These are phyloP conservation scores for Chiua virens DNA, from an alignment of 768 basidiomycete genomes.

Conservation along the genomic window DNA sequence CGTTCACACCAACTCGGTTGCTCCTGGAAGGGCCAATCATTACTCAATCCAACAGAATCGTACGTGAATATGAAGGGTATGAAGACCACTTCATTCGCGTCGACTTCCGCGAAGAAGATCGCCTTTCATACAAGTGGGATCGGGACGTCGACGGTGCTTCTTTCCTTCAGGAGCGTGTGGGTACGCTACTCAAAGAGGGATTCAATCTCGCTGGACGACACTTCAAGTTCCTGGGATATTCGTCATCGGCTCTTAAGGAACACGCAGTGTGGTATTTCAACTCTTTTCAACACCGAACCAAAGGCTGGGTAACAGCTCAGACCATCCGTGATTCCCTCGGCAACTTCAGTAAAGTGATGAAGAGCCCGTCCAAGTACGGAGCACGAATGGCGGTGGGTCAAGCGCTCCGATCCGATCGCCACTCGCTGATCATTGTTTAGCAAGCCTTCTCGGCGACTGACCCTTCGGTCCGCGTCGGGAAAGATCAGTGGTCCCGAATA, in stretches of 20 bases:
- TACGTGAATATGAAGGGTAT: conserved; percentile 61
- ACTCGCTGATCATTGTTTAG: conserved; percentile 16
- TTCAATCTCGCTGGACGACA: conserved; percentile 67
- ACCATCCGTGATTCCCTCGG: conserved; percentile 65
- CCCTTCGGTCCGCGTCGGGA: conserved; percentile 57
- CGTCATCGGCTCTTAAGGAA: conserved; percentile 70
- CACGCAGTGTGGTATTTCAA: conserved; percentile 84
- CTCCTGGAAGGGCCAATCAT: conserved; percentile 76
- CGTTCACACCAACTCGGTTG: conserved; percentile 72
- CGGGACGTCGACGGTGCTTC: conserved; percentile 57
- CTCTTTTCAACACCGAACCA: conserved; percentile 51
- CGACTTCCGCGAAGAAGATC: conserved; percentile 83
- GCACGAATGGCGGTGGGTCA: conserved; percentile 61
- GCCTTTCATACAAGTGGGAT: conserved; percentile 70
- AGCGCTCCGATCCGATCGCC: neutral
- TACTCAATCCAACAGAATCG: conserved; percentile 77
- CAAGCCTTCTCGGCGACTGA: conserved; percentile 86
- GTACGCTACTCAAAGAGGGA: conserved; percentile 57
- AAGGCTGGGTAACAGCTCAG: conserved; percentile 50
- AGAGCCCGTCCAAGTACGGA: conserved; percentile 74
- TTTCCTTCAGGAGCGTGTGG: conserved; percentile 61
- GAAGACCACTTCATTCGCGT: conserved; percentile 78
- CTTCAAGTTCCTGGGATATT: conserved; percentile 85
- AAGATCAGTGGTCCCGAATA: conserved; percentile 62
- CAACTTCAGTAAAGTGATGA: conserved; percentile 59